phyloP scores from a whole-genome alignment of 2,329 filamentous ascomycete species.

The Penicillium griseofulvum region DNA sequence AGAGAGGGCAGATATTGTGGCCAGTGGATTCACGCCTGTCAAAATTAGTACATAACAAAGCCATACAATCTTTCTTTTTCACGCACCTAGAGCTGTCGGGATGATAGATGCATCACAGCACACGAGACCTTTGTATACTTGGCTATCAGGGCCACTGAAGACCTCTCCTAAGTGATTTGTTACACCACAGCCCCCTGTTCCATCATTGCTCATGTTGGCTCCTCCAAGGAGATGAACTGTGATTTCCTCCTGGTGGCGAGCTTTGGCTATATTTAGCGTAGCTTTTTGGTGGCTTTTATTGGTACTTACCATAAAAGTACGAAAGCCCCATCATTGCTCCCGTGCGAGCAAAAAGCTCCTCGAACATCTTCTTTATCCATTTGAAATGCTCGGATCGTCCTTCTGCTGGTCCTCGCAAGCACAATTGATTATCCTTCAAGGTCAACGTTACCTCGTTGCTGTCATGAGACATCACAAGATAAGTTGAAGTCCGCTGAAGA shows the following conservation, averaged over 20 bases:
- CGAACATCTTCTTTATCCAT: constrained; percentile 11
- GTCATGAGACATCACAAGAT: constrained; percentile 67
- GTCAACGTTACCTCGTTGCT: constrained; percentile 60
- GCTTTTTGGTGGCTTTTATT: not conserved
- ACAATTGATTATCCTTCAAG: constrained; percentile 54
- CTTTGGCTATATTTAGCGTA: not conserved
- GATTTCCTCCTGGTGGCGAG: constrained; percentile 6
- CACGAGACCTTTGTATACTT: constrained; percentile 58
- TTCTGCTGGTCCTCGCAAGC: constrained; percentile 4
- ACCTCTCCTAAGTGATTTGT: constrained; percentile 62
- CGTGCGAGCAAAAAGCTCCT: constrained; percentile 36
- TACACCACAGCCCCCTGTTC: constrained; percentile 56
- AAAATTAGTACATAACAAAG: not conserved
- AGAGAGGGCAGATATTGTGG: constrained; percentile 67
- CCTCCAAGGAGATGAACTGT: constrained; percentile 68
- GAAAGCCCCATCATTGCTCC: constrained; percentile 1
- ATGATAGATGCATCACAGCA: constrained; percentile 63
- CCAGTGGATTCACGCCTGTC: constrained; percentile 59
- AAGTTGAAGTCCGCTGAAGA: constrained; percentile 60
- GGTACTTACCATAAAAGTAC: not conserved
- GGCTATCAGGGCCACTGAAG: constrained; percentile 52
- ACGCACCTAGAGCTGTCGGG: constrained; percentile 55
- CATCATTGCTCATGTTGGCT: constrained; percentile 61
- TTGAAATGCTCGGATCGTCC: constrained; percentile 16
- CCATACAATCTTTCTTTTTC: not conserved